Conservation (phyloP, 139 green algal species). For the Pycnococcus provasolii region DNA sequence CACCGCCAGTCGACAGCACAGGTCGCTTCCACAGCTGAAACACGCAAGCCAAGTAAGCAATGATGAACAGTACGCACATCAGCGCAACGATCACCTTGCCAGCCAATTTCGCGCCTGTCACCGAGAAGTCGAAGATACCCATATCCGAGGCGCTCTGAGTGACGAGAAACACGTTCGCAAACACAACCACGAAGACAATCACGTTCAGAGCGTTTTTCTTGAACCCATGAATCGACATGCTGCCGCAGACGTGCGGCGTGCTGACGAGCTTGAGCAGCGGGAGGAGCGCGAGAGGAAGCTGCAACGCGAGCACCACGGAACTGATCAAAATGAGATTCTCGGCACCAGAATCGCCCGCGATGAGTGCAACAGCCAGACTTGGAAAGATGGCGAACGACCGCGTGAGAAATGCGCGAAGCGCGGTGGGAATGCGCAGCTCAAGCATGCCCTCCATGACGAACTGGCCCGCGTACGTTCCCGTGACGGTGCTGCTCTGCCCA, state of each 20-base stretch:
- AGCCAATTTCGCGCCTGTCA: background rate
- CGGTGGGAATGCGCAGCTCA: conserved; percentile 29
- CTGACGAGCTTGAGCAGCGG: conserved; percentile 39
- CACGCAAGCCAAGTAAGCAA: background rate
- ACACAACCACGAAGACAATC: conserved; percentile 1
- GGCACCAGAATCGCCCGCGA: conserved; percentile 24
- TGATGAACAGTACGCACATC: background rate
- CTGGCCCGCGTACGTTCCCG: conserved; percentile 66
- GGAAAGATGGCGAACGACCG: conserved; percentile 35
- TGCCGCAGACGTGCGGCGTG: background rate
- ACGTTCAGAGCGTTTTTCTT: background rate
- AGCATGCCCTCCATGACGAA: conserved; percentile 63
- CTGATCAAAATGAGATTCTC: conserved; percentile 38
- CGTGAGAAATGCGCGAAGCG: conserved; percentile 33
- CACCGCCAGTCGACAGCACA: background rate
- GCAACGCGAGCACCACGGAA: conserved; percentile 33
- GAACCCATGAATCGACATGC: background rate
- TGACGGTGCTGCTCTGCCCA: conserved; percentile 63
- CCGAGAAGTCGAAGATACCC: conserved; percentile 3
- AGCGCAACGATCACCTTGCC: conserved; percentile 4
- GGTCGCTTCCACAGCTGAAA: background rate
- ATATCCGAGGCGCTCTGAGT: background rate
- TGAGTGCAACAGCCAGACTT: conserved; percentile 26
- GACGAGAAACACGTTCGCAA: conserved; percentile 9
- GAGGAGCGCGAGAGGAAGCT: conserved; percentile 42